These are phyloP conservation scores for Penicillium brevicompactum DNA, from an alignment of 2,329 filamentous ascomycete genomes.

Conservation along the genomic window DNA sequence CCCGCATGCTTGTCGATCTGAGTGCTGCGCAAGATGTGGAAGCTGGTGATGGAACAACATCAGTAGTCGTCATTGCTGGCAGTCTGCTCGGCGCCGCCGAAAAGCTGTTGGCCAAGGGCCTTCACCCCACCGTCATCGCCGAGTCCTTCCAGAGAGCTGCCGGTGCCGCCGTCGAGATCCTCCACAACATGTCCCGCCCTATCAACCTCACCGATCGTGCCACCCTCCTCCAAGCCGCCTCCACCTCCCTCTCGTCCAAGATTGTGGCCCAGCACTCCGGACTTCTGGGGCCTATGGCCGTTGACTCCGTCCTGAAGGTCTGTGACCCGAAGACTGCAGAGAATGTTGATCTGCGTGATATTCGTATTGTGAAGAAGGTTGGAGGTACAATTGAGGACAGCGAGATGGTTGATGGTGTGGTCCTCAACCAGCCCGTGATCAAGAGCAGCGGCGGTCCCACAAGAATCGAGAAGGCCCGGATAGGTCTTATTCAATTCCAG, in stretches of 20 bases:
- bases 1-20: slow-evolving; percentile 98
- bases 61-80: slow-evolving; percentile 95
- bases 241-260: slow-evolving; percentile 96
- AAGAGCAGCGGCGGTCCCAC: slow-evolving; percentile 90
- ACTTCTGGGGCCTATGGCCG: slow-evolving; percentile 93
- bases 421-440: slow-evolving; percentile 87
- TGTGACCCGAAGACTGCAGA: slow-evolving; percentile 95
- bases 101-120: slow-evolving; percentile 82
- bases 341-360: slow-evolving; percentile 95
- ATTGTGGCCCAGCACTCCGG: slow-evolving; percentile 98
- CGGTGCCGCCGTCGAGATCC: slow-evolving; percentile 80
- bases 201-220: slow-evolving; percentile 85
- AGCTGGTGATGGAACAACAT: slow-evolving; percentile 96
- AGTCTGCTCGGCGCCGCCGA: slow-evolving; percentile 93
- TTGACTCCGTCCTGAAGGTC: slow-evolving; percentile 92
- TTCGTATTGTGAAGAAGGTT: slow-evolving; percentile 95
- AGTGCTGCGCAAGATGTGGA: slow-evolving; percentile 98
- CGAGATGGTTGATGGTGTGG: slow-evolving; percentile 92
- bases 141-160: slow-evolving; percentile 97
- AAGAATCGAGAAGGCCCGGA: slow-evolving; percentile 95
- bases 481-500: slow-evolving; percentile 98
- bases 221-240: slow-evolving; percentile 91
- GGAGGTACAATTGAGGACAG: slow-evolving; percentile 98
- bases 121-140: slow-evolving; percentile 96
- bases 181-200: slow-evolving; percentile 94